Evolutionary conservation across 164 flowering plant species (phyloP).

Genomic region (Vitis cinerea): DNA sequence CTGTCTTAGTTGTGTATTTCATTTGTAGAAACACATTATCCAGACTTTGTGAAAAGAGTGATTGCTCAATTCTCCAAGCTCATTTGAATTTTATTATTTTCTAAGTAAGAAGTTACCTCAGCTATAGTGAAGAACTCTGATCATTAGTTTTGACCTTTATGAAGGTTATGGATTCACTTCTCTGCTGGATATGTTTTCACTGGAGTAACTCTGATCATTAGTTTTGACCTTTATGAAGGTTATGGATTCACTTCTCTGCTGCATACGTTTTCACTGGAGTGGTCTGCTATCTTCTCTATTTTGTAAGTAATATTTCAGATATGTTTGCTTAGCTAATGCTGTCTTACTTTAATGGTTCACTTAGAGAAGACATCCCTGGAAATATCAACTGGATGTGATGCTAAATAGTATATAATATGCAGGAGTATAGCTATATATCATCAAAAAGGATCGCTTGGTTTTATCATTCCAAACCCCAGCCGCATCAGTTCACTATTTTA

Average conservation of each 20-base stretch:
- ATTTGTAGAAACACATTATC: neutral
- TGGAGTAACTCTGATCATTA: slow-evolving; percentile 24
- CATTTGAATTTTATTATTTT: neutral
- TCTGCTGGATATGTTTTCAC: slow-evolving; percentile 74
- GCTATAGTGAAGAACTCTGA: slow-evolving; percentile 8
- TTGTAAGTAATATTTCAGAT: slow-evolving; percentile 44
- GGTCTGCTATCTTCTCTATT: slow-evolving; percentile 83
- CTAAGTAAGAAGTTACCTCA: neutral
- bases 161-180: slow-evolving; percentile 85
- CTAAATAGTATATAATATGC: slow-evolving; percentile 27
- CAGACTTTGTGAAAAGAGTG: neutral
- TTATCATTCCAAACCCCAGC: slow-evolving; percentile 71
- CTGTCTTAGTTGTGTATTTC: neutral
- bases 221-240: slow-evolving; percentile 48
- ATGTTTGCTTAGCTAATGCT: neutral
- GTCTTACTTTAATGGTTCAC: neutral
- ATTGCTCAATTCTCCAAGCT: neutral
- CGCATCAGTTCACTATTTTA: slow-evolving; percentile 76
- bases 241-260: slow-evolving; percentile 91
- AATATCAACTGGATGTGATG: neutral
- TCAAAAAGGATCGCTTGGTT: slow-evolving; percentile 62
- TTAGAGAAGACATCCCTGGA: neutral
- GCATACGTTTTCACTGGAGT: slow-evolving; percentile 70
- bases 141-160: slow-evolving; percentile 10
- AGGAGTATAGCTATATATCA: slow-evolving; percentile 78